Evolutionary conservation across 2,329 filamentous ascomycete genomes (phyloP), one percentile per base, ranked within the genome.

Genomic region (Lecanoromycetidae sp.): DNA sequence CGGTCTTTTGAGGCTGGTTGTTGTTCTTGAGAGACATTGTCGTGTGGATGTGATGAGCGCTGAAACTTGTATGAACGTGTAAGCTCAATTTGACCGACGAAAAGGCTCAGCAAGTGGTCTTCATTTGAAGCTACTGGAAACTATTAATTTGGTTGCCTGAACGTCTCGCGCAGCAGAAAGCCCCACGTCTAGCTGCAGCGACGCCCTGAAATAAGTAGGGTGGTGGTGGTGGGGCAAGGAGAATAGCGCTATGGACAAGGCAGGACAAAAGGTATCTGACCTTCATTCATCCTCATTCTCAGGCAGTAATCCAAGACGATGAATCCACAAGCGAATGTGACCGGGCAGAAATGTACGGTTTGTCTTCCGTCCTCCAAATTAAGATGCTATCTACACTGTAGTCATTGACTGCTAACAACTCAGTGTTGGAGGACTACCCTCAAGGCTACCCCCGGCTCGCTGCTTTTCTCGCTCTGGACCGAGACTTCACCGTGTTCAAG

Each of bases 371-470:
- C 22, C 27, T 43, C 39, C 20, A 43, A 27, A 43, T 15, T 25
- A 43, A 29, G 25, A n/a, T 25, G 39, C 39, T 29, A 4, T 30
- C 39, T 43, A 43, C 39, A 29, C n/a, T 27, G 27, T n/a, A 29
- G 22, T 30, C 20, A 32, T 43, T 30, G 25, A 43, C 39, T 19
- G 36, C 39, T 43, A 17, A 43, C 23, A 43, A 29, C 23, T 33
- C 39, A 43, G 27, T 46, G 27, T n/a, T 46, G 10, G 44, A 46
- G 44, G 23, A 46, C 22, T 46, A 46, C 23, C 33, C 20, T 9
- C 44, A 42, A 42, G 45, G 45, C 13, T 48, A 48, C 33, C 45
- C 45, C 15, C 37, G 45, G 17, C 39, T 48, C 22, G 39, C 40
- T 20, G 45, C 45, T 34, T 46, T 45, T 19, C 45, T 48, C 12